Percentiles rank a stretch among this genome's conserved stretches.
Evolutionary conservation across 352 stramenopile genomes (phyloP).

Genomic region (Phytopythium boreale): DNA sequence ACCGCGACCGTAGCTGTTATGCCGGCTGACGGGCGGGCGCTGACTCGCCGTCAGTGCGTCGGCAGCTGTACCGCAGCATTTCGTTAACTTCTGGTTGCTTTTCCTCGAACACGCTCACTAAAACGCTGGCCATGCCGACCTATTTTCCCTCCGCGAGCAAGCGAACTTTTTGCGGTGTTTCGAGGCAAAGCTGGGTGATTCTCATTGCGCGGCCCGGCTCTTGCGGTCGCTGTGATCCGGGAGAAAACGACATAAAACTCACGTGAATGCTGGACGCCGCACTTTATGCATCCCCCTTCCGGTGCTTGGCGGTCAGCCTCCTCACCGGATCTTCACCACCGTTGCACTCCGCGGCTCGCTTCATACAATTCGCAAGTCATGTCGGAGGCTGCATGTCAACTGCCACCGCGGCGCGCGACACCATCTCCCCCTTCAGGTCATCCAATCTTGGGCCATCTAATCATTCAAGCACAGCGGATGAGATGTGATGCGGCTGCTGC

Average conservation of each 20-base stretch:
- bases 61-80: too few relatives aligned
- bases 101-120: background rate
- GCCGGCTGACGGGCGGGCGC: too few relatives aligned
- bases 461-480: background rate
- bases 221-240: background rate
- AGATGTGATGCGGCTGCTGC: background rate
- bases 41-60: too few relatives aligned
- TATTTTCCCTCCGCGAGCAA: background rate
- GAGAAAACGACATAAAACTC: background rate
- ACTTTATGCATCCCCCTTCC: background rate
- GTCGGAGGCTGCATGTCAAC: background rate
- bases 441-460: background rate
- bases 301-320: background rate
- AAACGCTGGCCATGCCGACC: background rate
- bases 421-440: background rate
- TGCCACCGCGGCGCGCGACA: background rate
- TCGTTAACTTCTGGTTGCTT: too few relatives aligned
- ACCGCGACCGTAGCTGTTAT: too few relatives aligned
- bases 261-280: background rate
- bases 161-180: background rate
- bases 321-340: background rate
- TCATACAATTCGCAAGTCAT: background rate
- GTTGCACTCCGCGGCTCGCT: background rate
- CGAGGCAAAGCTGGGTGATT: background rate
- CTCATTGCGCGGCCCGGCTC: background rate